Conservation (phyloP, 2,329 filamentous ascomycete genomes). For the Clonostachys rosea region DNA sequence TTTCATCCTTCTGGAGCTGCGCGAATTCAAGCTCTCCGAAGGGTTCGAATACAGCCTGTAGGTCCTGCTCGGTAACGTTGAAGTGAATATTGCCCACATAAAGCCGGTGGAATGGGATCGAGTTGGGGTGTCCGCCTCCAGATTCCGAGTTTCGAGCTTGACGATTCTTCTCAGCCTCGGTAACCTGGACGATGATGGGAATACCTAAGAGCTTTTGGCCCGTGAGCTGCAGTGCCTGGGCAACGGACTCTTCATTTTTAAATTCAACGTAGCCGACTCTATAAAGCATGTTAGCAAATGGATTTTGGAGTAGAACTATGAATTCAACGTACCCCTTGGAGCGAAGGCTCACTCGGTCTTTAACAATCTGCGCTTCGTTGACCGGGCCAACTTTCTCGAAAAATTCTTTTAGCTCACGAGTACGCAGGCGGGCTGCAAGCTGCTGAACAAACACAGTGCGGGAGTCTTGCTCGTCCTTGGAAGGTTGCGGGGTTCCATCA, state of each 20-base stretch:
- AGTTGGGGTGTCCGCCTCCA: slow-evolving; percentile 66
- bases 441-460: slow-evolving; percentile 98
- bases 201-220: slow-evolving; percentile 98
- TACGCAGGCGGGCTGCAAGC: slow-evolving; percentile 87
- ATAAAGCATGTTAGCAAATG: slow-evolving; percentile 26
- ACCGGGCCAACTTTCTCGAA: slow-evolving; percentile 94
- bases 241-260: slow-evolving; percentile 89
- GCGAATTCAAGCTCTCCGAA: slow-evolving; percentile 98
- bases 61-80: slow-evolving; percentile 93
- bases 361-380: slow-evolving; percentile 97
- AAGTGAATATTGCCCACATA: slow-evolving; percentile 99
- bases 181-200: slow-evolving; percentile 96
- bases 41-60: slow-evolving; percentile 94
- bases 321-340: slow-evolving; percentile 78
- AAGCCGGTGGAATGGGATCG: slow-evolving; percentile 92
- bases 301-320: neutral
- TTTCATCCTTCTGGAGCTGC: slow-evolving; percentile 94
- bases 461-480: slow-evolving; percentile 93
- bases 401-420: slow-evolving; percentile 87
- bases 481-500: slow-evolving; percentile 67
- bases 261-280: slow-evolving; percentile 99
- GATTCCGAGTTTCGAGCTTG: slow-evolving; percentile 81
- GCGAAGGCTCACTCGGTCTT: slow-evolving; percentile 92
- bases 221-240: slow-evolving; percentile 92
- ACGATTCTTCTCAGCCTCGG: slow-evolving; percentile 98